Conservation (phyloP, 2,329 filamentous ascomycete genomes). For the Fusarium dlaminii region DNA sequence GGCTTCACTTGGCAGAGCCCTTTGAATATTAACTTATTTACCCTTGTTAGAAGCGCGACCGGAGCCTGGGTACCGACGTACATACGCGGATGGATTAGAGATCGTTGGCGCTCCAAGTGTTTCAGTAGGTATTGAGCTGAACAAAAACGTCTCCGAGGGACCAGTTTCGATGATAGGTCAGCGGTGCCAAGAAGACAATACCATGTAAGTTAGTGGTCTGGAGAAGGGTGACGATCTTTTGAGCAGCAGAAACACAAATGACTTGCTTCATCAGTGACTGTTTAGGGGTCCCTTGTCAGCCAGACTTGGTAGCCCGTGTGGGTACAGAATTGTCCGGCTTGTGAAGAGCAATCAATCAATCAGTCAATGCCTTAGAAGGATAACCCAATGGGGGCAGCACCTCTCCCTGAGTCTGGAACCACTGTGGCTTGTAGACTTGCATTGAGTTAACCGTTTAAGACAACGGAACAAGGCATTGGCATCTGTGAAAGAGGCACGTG, state of each 20-base stretch:
- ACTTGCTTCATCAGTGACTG: neutral
- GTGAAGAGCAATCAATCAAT: neutral
- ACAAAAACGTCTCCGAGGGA: neutral
- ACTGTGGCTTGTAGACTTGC: slow-evolving; percentile 29
- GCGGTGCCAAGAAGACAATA: neutral
- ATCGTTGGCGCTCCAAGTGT: neutral
- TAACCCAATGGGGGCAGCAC: neutral
- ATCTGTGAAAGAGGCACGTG: slow-evolving; percentile 33
- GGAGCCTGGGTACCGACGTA: slow-evolving; percentile 22
- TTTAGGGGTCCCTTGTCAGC: slow-evolving; percentile 7
- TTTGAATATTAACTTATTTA: slow-evolving; percentile 14
- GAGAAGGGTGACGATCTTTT: neutral
- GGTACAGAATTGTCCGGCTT: slow-evolving; percentile 9
- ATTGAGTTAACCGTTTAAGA: neutral
- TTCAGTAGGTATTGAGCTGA: neutral
- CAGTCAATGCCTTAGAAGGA: neutral
- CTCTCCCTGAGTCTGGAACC: slow-evolving; percentile 10
- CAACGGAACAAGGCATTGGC: slow-evolving; percentile 18
- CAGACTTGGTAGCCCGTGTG: neutral
- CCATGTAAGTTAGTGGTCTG: neutral
- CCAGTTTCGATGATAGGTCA: neutral
- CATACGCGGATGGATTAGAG: neutral
- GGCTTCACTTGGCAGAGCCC: slow-evolving; percentile 33
- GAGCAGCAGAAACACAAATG: neutral
- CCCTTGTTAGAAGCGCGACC: slow-evolving; percentile 28